phyloP scores from a whole-genome alignment of 1,284 basidiomycete genomes.

The Ustilago crameri region DNA sequence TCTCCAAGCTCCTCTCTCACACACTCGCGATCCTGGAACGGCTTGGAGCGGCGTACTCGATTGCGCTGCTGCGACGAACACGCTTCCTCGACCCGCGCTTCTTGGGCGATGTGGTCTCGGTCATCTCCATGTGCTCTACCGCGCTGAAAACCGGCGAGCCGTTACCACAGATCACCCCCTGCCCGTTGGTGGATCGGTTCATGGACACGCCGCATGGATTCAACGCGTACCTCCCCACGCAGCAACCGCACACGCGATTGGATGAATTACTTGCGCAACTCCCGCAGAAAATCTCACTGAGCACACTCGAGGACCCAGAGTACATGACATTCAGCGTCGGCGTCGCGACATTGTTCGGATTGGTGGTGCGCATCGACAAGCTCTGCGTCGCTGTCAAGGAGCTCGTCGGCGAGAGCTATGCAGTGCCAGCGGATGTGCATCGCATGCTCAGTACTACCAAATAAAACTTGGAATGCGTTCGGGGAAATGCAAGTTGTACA shows the following conservation, averaged over 20 bases:
- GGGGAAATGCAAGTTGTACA: background rate
- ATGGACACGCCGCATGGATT: constrained; percentile 68
- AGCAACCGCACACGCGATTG: background rate
- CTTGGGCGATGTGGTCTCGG: constrained; percentile 74
- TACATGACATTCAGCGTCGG: constrained; percentile 69
- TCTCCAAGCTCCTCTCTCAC: constrained; percentile 73
- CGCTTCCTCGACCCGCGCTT: constrained; percentile 82
- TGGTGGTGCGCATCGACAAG: constrained; percentile 77
- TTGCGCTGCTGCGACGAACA: constrained; percentile 79
- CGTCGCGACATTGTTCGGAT: constrained; percentile 76
- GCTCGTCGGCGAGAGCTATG: constrained; percentile 80
- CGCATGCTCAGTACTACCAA: constrained; percentile 14
- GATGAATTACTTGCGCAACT: constrained; percentile 21
- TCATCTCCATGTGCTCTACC: constrained; percentile 70
- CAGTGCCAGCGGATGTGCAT: constrained; percentile 41
- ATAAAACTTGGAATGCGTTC: too few species aligned
- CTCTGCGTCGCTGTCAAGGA: constrained; percentile 82
- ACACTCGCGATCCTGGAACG: constrained; percentile 43
- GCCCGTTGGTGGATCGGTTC: constrained; percentile 81
- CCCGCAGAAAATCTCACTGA: constrained; percentile 27
- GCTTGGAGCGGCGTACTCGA: constrained; percentile 50
- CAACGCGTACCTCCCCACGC: constrained; percentile 14
- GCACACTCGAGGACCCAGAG: constrained; percentile 39
- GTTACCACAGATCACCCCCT: constrained; percentile 85
- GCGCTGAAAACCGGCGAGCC: constrained; percentile 80